A percentile compares a stretch with the other conserved stretches of the same genome.
phyloP scores from a whole-genome alignment of 768 basidiomycete genomes.

The Tricholoma matsutake region DNA sequence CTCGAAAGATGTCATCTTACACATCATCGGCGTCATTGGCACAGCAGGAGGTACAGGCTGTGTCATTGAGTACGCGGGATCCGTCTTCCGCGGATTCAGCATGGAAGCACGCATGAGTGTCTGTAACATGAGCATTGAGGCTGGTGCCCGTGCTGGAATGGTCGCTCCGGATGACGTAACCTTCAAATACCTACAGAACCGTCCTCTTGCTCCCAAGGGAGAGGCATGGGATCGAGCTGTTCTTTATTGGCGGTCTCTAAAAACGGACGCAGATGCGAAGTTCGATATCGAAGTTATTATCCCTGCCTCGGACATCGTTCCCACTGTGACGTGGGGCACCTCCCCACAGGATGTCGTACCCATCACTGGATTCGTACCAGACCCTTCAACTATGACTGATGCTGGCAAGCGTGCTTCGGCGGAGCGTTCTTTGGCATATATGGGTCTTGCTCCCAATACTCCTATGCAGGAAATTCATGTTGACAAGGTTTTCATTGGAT shows the following conservation, averaged over 20 bases:
- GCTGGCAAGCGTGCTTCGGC: constrained; percentile 64
- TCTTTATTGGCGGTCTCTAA: constrained; percentile 82
- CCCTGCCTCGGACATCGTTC: constrained; percentile 80
- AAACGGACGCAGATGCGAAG: constrained; percentile 76
- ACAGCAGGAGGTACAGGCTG: constrained; percentile 93
- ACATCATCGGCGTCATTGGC: constrained; percentile 88
- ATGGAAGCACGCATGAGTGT: constrained; percentile 92
- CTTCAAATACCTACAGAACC: constrained; percentile 76
- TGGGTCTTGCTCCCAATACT: constrained; percentile 79
- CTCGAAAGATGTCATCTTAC: constrained; percentile 87
- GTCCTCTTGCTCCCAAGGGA: constrained; percentile 79
- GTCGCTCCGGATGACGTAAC: constrained; percentile 87
- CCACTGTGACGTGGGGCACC: constrained; percentile 92
- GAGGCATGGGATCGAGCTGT: constrained; percentile 84
- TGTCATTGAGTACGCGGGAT: constrained; percentile 91
- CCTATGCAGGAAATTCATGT: constrained; percentile 76
- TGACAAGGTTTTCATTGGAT: constrained; percentile 92
- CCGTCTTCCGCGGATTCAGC: constrained; percentile 76
- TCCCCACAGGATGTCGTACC: constrained; percentile 86
- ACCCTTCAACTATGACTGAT: constrained; percentile 66
- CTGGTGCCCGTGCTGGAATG: constrained; percentile 91
- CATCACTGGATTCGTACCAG: constrained; percentile 79
- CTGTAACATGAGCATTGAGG: constrained; percentile 96
- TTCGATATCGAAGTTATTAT: constrained; percentile 84
- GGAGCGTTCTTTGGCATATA: constrained; percentile 76